A percentile compares a stretch with the other conserved stretches of the same genome.
These are phyloP conservation scores for Ulota crispa DNA, from an alignment of 225 moss, liverwort and hornwort genomes.

Conservation along the genomic window DNA sequence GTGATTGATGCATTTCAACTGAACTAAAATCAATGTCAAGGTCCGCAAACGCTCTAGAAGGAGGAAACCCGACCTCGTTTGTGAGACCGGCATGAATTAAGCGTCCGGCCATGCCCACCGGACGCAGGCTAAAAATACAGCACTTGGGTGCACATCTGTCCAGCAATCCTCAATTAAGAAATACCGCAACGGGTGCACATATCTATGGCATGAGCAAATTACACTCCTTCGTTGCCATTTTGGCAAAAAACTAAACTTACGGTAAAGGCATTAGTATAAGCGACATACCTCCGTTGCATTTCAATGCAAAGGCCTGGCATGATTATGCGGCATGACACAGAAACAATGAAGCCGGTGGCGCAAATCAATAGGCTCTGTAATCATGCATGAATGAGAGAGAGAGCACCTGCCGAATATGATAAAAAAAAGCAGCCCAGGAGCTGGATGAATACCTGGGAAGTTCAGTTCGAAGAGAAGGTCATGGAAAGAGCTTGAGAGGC, in stretches of 20 bases:
- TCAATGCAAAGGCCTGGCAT: background rate
- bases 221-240: background rate
- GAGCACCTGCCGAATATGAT: background rate
- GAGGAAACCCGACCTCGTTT: background rate
- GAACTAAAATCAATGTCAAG: background rate
- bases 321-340: constrained; percentile 2
- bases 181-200: constrained; percentile 8
- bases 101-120: constrained; percentile 4
- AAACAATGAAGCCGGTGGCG: constrained; percentile 24
- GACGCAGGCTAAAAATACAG: constrained; percentile 2
- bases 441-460: background rate
- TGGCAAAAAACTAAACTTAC: background rate
- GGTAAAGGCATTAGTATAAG: background rate
- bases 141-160: background rate
- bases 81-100: constrained; percentile 20
- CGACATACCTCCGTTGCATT: background rate
- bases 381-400: background rate
- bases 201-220: constrained; percentile 3
- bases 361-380: background rate
- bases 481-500: constrained; percentile 73
- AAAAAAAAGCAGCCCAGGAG: background rate
- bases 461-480: constrained; percentile 46
- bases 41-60: background rate
- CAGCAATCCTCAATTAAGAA: background rate
- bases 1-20: background rate